These are phyloP conservation scores for Malus asiatica DNA, from an alignment of 306 rosid species.

Conservation along the genomic window DNA sequence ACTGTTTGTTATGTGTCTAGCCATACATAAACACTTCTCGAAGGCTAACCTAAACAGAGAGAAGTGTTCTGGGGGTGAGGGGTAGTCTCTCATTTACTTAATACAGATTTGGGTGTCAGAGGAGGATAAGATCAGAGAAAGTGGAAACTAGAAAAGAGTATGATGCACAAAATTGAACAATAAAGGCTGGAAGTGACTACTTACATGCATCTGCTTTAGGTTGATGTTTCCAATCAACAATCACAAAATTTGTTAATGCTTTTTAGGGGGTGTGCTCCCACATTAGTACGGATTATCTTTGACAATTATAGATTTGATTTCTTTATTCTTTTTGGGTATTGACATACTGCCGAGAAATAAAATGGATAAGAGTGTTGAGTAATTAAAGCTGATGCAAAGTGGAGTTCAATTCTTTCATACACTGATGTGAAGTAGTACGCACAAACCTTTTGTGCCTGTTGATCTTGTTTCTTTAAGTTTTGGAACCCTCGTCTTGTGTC, in stretches of 20 bases:
- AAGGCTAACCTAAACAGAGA: neutral
- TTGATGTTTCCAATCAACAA: neutral
- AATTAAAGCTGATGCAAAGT: neutral
- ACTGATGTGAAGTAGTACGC: neutral
- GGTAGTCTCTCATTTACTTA: neutral
- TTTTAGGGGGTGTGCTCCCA: neutral
- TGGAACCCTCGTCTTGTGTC: neutral
- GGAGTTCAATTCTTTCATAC: neutral
- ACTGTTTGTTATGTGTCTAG: neutral
- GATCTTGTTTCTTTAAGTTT: neutral
- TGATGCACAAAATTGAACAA: neutral
- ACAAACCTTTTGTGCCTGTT: neutral
- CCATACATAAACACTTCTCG: neutral
- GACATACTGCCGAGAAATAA: neutral
- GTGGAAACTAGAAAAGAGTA: neutral
- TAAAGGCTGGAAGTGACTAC: neutral
- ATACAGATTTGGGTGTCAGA: neutral
- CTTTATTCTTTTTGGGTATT: neutral
- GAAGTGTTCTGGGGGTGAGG: neutral
- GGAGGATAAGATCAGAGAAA: neutral
- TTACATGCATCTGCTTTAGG: neutral
- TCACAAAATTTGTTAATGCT: neutral
- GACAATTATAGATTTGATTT: neutral
- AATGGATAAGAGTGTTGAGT: neutral
- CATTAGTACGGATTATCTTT: neutral